Conservation (phyloP, 2,329 filamentous ascomycete species). For the Scopulariopsis brevicaulis region DNA sequence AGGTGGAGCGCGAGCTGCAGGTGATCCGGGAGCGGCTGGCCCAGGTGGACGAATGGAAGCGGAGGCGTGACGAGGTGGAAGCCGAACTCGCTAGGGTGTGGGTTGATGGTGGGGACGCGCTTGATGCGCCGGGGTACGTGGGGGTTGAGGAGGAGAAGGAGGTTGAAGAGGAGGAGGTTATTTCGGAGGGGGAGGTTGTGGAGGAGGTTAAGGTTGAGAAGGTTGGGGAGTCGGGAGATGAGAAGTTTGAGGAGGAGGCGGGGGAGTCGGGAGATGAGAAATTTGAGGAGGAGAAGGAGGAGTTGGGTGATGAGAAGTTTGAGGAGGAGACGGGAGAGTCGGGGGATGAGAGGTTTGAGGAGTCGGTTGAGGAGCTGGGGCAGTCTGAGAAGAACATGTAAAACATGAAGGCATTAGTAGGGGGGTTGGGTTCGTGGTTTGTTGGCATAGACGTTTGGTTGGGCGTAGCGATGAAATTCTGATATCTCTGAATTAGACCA, state of each 20-base stretch:
- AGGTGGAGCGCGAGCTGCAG: slow-evolving; percentile 81
- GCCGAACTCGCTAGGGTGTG: slow-evolving; percentile 58
- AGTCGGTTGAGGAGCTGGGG: slow-evolving; percentile 2
- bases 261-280: background rate
- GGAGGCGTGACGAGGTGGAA: slow-evolving; percentile 69
- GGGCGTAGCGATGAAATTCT: background rate
- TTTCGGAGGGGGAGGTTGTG: slow-evolving; percentile 1
- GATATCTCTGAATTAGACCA: no score
- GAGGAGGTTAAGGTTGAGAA: background rate
- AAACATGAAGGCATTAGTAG: background rate
- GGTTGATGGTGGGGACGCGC: slow-evolving; percentile 38
- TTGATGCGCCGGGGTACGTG: slow-evolving; percentile 34
- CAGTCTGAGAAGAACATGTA: background rate
- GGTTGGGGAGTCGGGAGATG: slow-evolving; percentile 1
- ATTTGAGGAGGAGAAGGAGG: slow-evolving; percentile 2
- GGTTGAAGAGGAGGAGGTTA: background rate
- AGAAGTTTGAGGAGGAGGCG: background rate
- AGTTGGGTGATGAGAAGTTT: background rate
- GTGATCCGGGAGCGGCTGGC: slow-evolving; percentile 71
- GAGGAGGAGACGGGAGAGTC: background rate
- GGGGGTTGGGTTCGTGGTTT: background rate
- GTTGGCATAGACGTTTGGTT: background rate
- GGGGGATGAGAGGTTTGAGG: slow-evolving; percentile 1
- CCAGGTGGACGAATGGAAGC: slow-evolving; percentile 77
- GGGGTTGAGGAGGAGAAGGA: background rate